A percentile compares a stretch with the other conserved stretches of the same genome.
These are phyloP conservation scores for Fonsecaea nubica DNA, from an alignment of 2,329 filamentous ascomycete species.

Conservation along the genomic window DNA sequence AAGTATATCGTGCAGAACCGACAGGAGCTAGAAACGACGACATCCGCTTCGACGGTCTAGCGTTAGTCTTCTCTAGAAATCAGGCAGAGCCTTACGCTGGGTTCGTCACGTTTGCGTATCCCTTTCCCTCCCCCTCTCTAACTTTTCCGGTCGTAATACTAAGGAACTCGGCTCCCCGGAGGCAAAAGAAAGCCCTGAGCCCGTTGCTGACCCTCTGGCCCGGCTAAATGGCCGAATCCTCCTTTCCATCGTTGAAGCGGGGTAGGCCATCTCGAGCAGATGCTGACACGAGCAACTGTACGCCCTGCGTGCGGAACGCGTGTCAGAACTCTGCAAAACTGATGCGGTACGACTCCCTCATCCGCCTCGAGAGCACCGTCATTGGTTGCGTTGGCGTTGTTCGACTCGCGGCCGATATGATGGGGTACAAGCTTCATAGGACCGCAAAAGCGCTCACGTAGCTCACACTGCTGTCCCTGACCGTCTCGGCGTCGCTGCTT, in stretches of 20 bases:
- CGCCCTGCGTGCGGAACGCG: background rate
- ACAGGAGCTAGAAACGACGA: constrained; percentile 16
- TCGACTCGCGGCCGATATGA: background rate
- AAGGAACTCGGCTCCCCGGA: constrained; percentile 2
- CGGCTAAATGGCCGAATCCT: background rate
- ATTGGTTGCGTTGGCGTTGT: background rate
- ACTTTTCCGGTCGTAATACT: background rate
- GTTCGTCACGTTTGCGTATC: background rate
- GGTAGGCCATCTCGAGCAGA: background rate
- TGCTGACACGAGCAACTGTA: background rate
- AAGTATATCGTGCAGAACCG: constrained; percentile 1
- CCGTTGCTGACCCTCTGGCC: background rate
- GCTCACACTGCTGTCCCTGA: constrained; percentile 84
- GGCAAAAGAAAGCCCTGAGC: background rate
- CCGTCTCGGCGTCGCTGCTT: constrained; percentile 73
- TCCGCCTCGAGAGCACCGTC: background rate
- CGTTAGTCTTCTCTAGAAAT: background rate
- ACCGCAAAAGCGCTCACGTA: constrained; percentile 93
- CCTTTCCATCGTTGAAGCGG: background rate
- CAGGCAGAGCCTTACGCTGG: background rate
- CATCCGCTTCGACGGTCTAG: background rate
- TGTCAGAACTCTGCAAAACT: background rate
- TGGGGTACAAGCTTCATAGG: constrained; percentile 53
- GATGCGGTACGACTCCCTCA: background rate
- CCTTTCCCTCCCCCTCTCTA: background rate